These are phyloP conservation scores for Tetratostichococcus sp. DNA, from an alignment of 139 green algal genomes.

Conservation along the genomic window DNA sequence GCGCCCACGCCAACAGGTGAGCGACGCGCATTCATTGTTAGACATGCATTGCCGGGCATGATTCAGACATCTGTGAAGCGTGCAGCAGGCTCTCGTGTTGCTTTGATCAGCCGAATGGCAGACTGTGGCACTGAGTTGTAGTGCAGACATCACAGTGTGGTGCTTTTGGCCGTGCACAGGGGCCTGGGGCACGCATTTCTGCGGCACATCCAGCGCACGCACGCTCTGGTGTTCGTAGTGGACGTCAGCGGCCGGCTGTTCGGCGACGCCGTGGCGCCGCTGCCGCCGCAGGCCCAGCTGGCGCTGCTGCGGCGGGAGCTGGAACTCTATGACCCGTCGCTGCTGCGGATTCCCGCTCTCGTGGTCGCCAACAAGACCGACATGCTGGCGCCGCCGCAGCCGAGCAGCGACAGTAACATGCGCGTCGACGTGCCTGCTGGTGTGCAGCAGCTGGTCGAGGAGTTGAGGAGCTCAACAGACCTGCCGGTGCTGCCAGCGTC, in stretches of 20 bases:
- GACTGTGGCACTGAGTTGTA: no score
- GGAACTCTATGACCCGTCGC: slow-evolving; percentile 24
- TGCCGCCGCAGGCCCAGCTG: slow-evolving; percentile 45
- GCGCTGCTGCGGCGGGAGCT: slow-evolving; percentile 55
- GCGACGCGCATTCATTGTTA: no score
- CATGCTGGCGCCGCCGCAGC: slow-evolving; percentile 4
- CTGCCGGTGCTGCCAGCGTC: not conserved
- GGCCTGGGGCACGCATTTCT: slow-evolving; percentile 72
- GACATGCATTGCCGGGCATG: no score
- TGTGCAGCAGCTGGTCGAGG: not conserved
- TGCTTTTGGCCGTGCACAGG: slow-evolving; percentile 8
- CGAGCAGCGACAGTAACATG: no score
- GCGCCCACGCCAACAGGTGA: slow-evolving; percentile 26
- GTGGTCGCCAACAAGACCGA: slow-evolving; percentile 72
- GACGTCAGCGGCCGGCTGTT: slow-evolving; percentile 35
- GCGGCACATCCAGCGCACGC: slow-evolving; percentile 58
- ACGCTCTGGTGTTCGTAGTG: slow-evolving; percentile 54
- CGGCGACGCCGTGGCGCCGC: not conserved
- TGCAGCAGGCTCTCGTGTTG: no score
- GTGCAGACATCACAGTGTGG: not conserved
- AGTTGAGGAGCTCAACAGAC: not conserved
- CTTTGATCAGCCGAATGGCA: no score
- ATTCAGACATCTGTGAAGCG: no score
- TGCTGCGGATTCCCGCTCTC: slow-evolving; percentile 35
- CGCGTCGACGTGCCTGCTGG: no score